Base-by-base conservation (phyloP, 2,329 filamentous ascomycete genomes). In the Cytospora piceae region DNA sequence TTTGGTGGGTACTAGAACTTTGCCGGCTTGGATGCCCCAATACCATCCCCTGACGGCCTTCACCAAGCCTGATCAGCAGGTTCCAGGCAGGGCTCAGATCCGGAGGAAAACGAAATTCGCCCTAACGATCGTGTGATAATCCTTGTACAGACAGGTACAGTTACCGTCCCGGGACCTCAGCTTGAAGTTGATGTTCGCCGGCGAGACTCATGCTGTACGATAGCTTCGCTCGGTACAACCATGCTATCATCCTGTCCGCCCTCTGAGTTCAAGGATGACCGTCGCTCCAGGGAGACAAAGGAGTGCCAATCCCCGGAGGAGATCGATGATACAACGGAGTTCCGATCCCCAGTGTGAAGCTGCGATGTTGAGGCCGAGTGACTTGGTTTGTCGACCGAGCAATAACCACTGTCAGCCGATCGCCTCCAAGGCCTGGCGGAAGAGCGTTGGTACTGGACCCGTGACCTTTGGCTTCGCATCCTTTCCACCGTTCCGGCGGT, bases 331-430 rank as follows among this genome's bases (percentile, higher is more conserved):
- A 9, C 20, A 31, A 22, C 24, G 11, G 37, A 24, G n/a, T 12
- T 29, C 2, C 39, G 29, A 9, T 9, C n/a, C 4, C 4, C 46
- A 9, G 22, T 7, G 11, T 14, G 15, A 7, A 34, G 29, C 29
- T 22, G 39, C 8, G 14, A 9, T 22, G 22, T 27, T 24, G 34
- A 39, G 24, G 29, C 12, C 7, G 7, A 27, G 5, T 34, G 31
- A 14, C 17, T 53, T n/a, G 4, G 11, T 12, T 39, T 51, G 17
- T 27, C 31, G 34, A 54, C 32, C 17, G 63, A 60, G 32, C 34
- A 56, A 37, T 68, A 66, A 9, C 66, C 66, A 27, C 63, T 68
- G 57, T 68, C 66, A 7, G 31, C 7, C 2, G 66, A 62, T 15
- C 27, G 29, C 17, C 52, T 24, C 29, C 5, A 8, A 4, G n/a